Evolutionary conservation across 345 rosid genomes (phyloP).

Genomic region (Eucalyptus albens): DNA sequence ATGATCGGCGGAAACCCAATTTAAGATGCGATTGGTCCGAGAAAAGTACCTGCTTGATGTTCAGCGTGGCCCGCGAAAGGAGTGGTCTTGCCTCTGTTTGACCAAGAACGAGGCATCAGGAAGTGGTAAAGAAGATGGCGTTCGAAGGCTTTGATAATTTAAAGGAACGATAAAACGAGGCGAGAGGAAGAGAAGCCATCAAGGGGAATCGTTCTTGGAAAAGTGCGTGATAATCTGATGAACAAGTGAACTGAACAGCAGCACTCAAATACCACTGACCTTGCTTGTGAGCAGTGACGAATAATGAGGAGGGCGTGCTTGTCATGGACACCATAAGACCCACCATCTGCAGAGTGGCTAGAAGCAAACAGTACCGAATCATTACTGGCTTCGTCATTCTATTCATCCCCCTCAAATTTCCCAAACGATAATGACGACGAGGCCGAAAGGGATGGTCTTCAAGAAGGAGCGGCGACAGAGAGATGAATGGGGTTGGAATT

Average conservation of each 20-base stretch:
- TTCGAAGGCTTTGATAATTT: fast-evolving
- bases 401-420: background rate
- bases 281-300: background rate
- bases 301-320: background rate
- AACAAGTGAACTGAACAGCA: background rate
- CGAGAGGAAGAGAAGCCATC: background rate
- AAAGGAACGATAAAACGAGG: background rate
- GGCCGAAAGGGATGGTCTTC: background rate
- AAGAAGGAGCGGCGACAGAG: background rate
- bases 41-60: background rate
- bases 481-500: background rate
- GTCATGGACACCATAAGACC: background rate
- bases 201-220: background rate
- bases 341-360: background rate
- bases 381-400: background rate
- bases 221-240: background rate
- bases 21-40: background rate
- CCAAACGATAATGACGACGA: background rate
- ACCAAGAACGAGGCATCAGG: background rate
- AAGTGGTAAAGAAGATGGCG: background rate
- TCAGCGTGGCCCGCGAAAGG: background rate
- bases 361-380: background rate
- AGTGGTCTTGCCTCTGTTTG: background rate
- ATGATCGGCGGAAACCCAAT: background rate
- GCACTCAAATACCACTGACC: background rate